A percentile compares a stretch with the other conserved stretches of the same genome.
Evolutionary conservation across 2,329 filamentous ascomycete genomes (phyloP).

Genomic region (Massarina eburnea): DNA sequence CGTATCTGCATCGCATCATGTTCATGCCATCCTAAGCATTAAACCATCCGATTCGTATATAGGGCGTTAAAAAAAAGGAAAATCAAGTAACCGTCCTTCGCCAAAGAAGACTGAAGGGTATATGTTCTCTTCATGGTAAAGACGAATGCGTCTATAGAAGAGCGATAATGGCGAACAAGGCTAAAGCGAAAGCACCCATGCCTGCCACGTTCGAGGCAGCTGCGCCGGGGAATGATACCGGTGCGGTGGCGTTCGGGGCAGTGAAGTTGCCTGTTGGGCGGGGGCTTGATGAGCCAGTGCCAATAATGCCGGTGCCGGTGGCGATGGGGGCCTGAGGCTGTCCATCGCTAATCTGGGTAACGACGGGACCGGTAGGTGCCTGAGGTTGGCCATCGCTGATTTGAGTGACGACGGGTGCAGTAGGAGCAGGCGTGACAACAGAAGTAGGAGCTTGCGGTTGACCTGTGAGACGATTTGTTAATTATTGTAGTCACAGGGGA

Average conservation of each 20-base stretch:
- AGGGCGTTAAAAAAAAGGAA: no score
- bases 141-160: slow-evolving; percentile 20
- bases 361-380: slow-evolving; percentile 6
- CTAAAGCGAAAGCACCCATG: slow-evolving; percentile 30
- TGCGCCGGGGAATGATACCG: slow-evolving; percentile 34
- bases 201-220: slow-evolving; percentile 23
- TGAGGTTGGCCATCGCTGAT: slow-evolving; percentile 17
- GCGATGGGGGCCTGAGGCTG: slow-evolving; percentile 15
- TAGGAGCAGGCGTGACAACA: neutral
- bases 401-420: slow-evolving; percentile 8
- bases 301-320: slow-evolving; percentile 8
- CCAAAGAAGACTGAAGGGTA: no score
- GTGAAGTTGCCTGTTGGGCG: slow-evolving; percentile 12
- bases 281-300: slow-evolving; percentile 14
- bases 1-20: no score
- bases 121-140: no score
- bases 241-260: slow-evolving; percentile 13
- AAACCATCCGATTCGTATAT: no score
- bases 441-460: slow-evolving; percentile 10
- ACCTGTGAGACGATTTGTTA: slow-evolving; percentile 4
- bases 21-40: no score
- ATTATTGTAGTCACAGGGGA: neutral
- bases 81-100: no score
- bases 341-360: slow-evolving; percentile 17
- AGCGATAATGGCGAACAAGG: slow-evolving; percentile 29